Evolutionary conservation across 768 basidiomycete species (phyloP).

Genomic region (Boletales sp.): DNA sequence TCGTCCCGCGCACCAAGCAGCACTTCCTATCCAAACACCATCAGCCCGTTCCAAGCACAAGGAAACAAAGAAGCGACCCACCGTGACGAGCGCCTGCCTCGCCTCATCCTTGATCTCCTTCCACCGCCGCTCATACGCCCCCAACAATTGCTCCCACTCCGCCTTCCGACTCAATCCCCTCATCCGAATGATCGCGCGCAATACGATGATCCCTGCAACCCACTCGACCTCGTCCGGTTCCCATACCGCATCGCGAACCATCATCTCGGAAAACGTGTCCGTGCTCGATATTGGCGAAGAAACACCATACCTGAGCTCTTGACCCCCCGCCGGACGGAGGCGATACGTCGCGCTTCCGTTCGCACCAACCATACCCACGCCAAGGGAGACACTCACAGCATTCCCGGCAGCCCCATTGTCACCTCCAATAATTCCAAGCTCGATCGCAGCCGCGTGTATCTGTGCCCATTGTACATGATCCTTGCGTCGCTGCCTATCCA

Average conservation of each 20-base stretch:
- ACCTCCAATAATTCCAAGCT: constrained; percentile 46
- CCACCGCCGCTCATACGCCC: constrained; percentile 61
- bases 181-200: constrained; percentile 55
- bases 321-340: constrained; percentile 30
- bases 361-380: constrained; percentile 1
- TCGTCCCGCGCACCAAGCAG: constrained; percentile 53
- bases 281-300: constrained; percentile 21
- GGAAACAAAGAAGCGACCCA: constrained; percentile 21
- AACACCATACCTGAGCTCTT: constrained; percentile 40
- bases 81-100: constrained; percentile 58
- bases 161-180: constrained; percentile 47
- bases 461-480: constrained; percentile 67
- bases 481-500: constrained; percentile 56
- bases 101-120: constrained; percentile 70
- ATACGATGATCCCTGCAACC: constrained; percentile 60
- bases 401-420: background rate
- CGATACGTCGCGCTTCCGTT: constrained; percentile 23
- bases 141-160: constrained; percentile 53
- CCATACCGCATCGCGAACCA: constrained; percentile 65
- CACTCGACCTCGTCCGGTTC: constrained; percentile 65
- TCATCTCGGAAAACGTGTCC: constrained; percentile 54
- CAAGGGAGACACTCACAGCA: background rate
- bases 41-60: background rate
- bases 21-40: constrained; percentile 38
- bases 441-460: constrained; percentile 61